A percentile compares a stretch with the other conserved stretches of the same genome.
phyloP scores from a whole-genome alignment of 2,329 filamentous ascomycete species.

The Spiromastix sp. region DNA sequence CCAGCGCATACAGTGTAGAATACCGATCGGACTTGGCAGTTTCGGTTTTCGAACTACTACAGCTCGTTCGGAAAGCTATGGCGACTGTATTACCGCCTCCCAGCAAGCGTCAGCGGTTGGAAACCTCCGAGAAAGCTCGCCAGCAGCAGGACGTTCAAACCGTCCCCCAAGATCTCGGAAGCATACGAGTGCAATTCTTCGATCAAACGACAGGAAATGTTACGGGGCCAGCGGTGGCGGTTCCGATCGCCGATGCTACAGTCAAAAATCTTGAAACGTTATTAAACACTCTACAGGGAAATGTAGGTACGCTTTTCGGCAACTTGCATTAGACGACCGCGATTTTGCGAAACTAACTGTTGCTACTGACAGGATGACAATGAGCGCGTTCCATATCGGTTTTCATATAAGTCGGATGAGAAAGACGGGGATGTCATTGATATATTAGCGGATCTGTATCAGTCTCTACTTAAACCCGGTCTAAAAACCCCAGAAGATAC shows the following conservation, averaged over 20 bases:
- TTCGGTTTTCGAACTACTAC: too few relatives aligned
- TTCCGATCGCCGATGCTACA: slow-evolving; percentile 73
- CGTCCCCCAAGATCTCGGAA: slow-evolving; percentile 59
- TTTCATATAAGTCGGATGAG: slow-evolving; percentile 44
- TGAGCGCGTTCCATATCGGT: slow-evolving; percentile 57
- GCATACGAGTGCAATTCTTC: slow-evolving; percentile 76
- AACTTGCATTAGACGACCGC: slow-evolving; percentile 14
- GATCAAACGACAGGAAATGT: slow-evolving; percentile 62
- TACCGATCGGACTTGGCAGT: too few relatives aligned
- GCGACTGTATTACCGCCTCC: slow-evolving; percentile 73
- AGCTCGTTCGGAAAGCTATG: too few relatives aligned
- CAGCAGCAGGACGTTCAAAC: slow-evolving; percentile 64
- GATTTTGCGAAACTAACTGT: background rate
- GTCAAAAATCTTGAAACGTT: slow-evolving; percentile 84
- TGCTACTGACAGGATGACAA: slow-evolving; percentile 37
- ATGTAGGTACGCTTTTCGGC: slow-evolving; percentile 40
- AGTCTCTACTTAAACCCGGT: slow-evolving; percentile 40
- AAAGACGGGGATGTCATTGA: slow-evolving; percentile 31
- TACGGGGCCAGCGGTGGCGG: slow-evolving; percentile 60
- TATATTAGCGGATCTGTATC: slow-evolving; percentile 39
- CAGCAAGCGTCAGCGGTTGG: slow-evolving; percentile 76
- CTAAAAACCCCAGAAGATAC: slow-evolving; percentile 50
- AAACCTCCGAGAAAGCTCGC: slow-evolving; percentile 58
- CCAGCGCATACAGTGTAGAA: too few relatives aligned
- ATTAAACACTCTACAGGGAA: slow-evolving; percentile 71